Evolutionary conservation across 1,284 basidiomycete species (phyloP), one percentile per base, ranked within the genome.

Genomic region (Cutaneotrichosporon sp.): DNA sequence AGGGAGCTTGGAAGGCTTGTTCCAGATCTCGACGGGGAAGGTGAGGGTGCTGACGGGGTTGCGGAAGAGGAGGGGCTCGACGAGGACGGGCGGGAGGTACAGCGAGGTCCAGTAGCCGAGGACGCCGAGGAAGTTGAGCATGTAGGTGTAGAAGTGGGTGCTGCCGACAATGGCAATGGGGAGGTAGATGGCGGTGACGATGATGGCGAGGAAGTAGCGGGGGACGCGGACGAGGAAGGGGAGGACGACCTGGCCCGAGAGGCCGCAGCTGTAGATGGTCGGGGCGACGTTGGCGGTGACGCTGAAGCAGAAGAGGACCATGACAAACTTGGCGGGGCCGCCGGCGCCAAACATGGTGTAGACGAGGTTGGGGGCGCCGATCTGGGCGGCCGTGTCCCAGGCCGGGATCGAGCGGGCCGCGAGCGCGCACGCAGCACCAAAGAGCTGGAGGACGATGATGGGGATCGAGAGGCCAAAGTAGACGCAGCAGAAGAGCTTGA

Each of bases 281-380:
- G 87, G 86, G 5, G 90, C 89, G 60, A 92, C 90, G 80, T 95
- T 97, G 3, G 87, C 91, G 2, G 87, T 86, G 33, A 92, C 89
- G 58, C 88, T 90, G 24, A 79, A 63, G 59, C 72, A 73, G 54
- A 76, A 70, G 36, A 74, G 60, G 20, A 95, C 90, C 14, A 89
- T 90, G 59, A 95, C 82, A 81, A 97, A 92, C 72, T 90, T 89
- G 72, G 94, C 94, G 2, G 66, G 69, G n/a, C 75, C 73, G 42
- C 87, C 82, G 16, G 75, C 69, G 9, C 76, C 86, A 1, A 92
- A 83, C 83, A 95, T 88, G 3, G 89, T 86, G 63, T 86, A 84
- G 14, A 95, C 76, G 10, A 95, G 84, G 4, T 90, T 89, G 18
- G 86, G 91, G 52, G 87, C 84, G 60, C 89, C 87, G 8, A 87